Evolutionary conservation across 1,139 yeast species (phyloP).

Genomic region (Debaryomyces fabryi): DNA sequence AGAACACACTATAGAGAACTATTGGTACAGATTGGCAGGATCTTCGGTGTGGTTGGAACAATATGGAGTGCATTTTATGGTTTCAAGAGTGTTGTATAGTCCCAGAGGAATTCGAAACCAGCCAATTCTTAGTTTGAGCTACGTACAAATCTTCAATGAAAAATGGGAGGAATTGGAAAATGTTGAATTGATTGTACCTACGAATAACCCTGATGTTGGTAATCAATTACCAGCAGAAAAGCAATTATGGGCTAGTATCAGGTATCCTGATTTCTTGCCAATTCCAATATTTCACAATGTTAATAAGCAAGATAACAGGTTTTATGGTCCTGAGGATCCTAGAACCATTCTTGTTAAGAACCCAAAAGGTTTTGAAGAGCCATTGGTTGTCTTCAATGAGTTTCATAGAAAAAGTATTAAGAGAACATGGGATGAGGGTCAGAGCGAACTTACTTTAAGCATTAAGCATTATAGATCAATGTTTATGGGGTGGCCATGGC

Average conservation of each 20-base stretch:
- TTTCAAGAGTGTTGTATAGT: constrained; percentile 32
- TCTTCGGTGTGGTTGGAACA: constrained; percentile 37
- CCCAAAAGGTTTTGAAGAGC: constrained; percentile 37
- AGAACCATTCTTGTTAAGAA: constrained; percentile 35
- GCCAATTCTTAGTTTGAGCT: constrained; percentile 29
- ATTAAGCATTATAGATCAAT: constrained; percentile 24
- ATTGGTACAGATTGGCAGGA: constrained; percentile 38
- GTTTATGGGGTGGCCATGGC: constrained; percentile 35
- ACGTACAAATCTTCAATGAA: constrained; percentile 30
- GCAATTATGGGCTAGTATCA: constrained; percentile 13
- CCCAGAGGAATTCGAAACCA: constrained; percentile 22
- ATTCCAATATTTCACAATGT: constrained; percentile 35
- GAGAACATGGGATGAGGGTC: constrained; percentile 8
- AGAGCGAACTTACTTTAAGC: constrained; percentile 11
- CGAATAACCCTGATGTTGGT: constrained; percentile 22
- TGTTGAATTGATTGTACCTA: constrained; percentile 26
- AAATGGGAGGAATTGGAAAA: constrained; percentile 31
- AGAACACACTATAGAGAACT: constrained; percentile 18
- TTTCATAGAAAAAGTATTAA: constrained; percentile 27
- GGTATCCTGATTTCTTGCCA: constrained; percentile 34
- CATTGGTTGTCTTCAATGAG: constrained; percentile 35
- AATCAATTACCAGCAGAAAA: constrained; percentile 11
- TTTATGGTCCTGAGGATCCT: constrained; percentile 48
- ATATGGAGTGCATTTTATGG: constrained; percentile 36
- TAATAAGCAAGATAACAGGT: constrained; percentile 18